These are phyloP conservation scores for Daldinia eschscholtzii DNA, from an alignment of 2,329 filamentous ascomycete genomes.

Conservation along the genomic window DNA sequence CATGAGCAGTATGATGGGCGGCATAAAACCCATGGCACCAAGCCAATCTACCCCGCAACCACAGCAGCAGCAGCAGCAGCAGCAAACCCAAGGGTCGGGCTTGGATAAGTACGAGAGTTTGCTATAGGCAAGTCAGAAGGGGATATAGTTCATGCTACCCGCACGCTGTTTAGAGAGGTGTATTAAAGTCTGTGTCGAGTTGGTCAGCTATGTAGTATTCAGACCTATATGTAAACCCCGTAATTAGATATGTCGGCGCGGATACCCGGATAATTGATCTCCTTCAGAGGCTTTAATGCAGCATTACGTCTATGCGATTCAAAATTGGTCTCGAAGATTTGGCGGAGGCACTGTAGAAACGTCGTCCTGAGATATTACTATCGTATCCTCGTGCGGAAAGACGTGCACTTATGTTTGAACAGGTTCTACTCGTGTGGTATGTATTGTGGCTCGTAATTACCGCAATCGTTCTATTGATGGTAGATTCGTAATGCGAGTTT, in stretches of 20 bases:
- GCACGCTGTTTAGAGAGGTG: not conserved
- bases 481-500: no score
- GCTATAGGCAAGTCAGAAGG: slow-evolving; percentile 51
- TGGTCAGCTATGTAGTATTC: slow-evolving; percentile 14
- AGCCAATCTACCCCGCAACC: slow-evolving; percentile 28
- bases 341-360: not conserved
- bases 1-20: slow-evolving; percentile 48
- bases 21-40: slow-evolving; percentile 24
- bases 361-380: not conserved
- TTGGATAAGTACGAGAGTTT: slow-evolving; percentile 78
- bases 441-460: no score
- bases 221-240: slow-evolving; percentile 9
- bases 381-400: not conserved
- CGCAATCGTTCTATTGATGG: no score
- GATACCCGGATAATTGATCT: slow-evolving; percentile 25
- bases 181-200: slow-evolving; percentile 1
- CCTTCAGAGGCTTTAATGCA: not conserved
- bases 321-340: not conserved
- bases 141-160: not conserved
- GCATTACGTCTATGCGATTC: not conserved
- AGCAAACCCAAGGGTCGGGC: slow-evolving; percentile 59
- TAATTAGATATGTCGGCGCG: slow-evolving; percentile 17
- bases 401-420: no score
- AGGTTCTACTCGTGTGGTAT: no score
- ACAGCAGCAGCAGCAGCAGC: slow-evolving; percentile 52